Evolutionary conservation across 495 filamentous ascomycete genomes (phyloP), one percentile per base, ranked within the genome.

Genomic region (Penicillium parvum): DNA sequence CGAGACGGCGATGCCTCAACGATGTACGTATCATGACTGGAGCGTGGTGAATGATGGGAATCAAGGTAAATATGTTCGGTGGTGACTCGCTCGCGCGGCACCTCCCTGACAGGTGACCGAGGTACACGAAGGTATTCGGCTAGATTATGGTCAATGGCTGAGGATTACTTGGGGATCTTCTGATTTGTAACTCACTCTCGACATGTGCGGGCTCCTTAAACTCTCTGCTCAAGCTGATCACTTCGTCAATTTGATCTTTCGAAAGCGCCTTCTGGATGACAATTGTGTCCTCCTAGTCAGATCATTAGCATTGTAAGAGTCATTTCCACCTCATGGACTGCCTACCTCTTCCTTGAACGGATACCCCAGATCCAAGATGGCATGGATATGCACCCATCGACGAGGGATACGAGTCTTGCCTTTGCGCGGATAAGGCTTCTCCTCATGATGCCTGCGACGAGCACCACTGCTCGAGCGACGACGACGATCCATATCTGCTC

Each of bases 341-440:
- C 49, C 38, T 67, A 91, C 87, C 70, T 95, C 89, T 71, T 92
- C 86, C 34, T 85, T 74, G 57, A 81, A 95, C 2, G 89, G 87
- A 69, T 94, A 95, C 7, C 87, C 85, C 17, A 90, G 68, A 33
- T 92, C 85, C 45, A 88, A 79, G 37, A 96, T 76, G 10, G 87
- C 90, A 50, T 78, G 71, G 60, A 83, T 79, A 54, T 84, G 82
- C 27, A 90, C 84, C 42, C 94, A 72, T 28, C 82, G 76, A 26
- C 76, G 75, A 0, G 90, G 90, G 64, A 96, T 86, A 39, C 84
- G 75, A 8, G 90, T 95, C 73, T 89, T 92, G 45, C 90, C 90
- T 57, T 84, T 86, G 63, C 88, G 88, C 12, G 85, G 86, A 49
- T 85, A 83, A 29, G 74, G 69, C 41, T 69, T 71, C 45, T 73